Evolutionary conservation across 306 rosid species (phyloP).

Genomic region (Inga leiocalycina): DNA sequence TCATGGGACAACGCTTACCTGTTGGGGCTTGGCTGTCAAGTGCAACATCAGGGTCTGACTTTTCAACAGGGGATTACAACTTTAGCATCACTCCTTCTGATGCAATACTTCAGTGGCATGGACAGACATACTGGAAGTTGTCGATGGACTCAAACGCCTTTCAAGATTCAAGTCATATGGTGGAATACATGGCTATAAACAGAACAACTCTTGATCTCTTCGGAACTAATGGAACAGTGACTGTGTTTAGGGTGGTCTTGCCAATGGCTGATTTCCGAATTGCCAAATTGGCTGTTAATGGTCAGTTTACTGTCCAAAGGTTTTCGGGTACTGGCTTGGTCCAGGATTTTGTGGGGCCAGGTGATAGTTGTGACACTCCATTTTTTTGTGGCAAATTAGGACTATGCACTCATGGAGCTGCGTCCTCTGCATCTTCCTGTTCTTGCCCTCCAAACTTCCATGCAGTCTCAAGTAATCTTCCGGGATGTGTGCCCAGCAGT

Average conservation of each 20-base stretch:
- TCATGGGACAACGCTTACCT: constrained; percentile 65
- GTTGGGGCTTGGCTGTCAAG: constrained; percentile 58
- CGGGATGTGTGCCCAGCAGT: constrained; percentile 65
- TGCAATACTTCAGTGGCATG: constrained; percentile 71
- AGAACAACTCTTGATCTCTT: constrained; percentile 62
- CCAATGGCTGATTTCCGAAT: constrained; percentile 55
- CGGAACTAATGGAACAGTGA: constrained; percentile 52
- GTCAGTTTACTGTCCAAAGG: constrained; percentile 61
- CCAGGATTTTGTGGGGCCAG: constrained; percentile 70
- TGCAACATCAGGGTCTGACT: constrained; percentile 46
- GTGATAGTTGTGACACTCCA: constrained; percentile 64
- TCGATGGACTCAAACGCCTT: constrained; percentile 53
- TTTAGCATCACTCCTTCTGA: constrained; percentile 55
- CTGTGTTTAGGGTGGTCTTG: constrained; percentile 53
- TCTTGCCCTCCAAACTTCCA: constrained; percentile 75
- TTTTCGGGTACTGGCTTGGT: constrained; percentile 49
- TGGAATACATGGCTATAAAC: constrained; percentile 63
- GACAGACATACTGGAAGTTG: constrained; percentile 82
- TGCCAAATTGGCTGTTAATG: constrained; percentile 60
- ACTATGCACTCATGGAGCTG: constrained; percentile 49
- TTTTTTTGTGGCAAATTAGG: constrained; percentile 70
- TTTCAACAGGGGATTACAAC: constrained; percentile 62
- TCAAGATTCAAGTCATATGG: constrained; percentile 43
- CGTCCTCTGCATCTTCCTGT: constrained; percentile 54
- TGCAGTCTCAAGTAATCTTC: constrained; percentile 39